Conservation (phyloP, 1,139 yeast genomes). For the Scheffersomyces illinoinensis region DNA sequence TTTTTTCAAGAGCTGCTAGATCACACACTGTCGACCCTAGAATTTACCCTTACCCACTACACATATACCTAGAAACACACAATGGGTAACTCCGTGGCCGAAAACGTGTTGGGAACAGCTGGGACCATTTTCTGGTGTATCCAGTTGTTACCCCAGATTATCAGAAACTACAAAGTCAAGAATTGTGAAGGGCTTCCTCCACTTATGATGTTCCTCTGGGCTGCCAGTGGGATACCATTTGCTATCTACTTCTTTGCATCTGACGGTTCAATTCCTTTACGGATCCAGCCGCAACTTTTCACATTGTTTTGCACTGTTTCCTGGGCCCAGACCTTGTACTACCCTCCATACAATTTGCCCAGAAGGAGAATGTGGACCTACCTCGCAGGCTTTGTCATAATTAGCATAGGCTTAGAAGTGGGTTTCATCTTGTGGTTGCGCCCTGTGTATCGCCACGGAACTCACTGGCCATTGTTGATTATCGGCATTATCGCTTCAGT, state of each 20-base stretch:
- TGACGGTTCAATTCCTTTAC: conserved; percentile 71
- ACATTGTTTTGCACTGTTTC: conserved; percentile 67
- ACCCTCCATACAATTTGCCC: conserved; percentile 64
- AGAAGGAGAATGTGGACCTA: conserved; percentile 36
- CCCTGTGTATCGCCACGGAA: conserved; percentile 59
- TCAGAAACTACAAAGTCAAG: conserved; percentile 69
- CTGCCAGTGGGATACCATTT: conserved; percentile 79
- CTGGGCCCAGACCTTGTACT: conserved; percentile 74
- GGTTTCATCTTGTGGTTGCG: conserved; percentile 75
- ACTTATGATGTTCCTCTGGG: conserved; percentile 82
- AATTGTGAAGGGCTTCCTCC: conserved; percentile 87
- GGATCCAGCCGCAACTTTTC: conserved; percentile 86
- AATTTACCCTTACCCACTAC: neutral
- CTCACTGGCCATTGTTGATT: conserved; percentile 74
- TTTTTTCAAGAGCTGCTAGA: neutral
- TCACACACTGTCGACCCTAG: neutral
- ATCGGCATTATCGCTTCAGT: conserved; percentile 81
- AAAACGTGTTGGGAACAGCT: conserved; percentile 81
- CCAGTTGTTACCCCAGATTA: conserved; percentile 83
- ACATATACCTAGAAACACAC: neutral
- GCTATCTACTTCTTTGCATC: conserved; percentile 76
- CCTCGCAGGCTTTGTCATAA: conserved; percentile 37
- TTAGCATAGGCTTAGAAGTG: conserved; percentile 61
- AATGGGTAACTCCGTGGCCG: conserved; percentile 40
- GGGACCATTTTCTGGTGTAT: conserved; percentile 93